Evolutionary conservation across 2,329 filamentous ascomycete genomes (phyloP), one percentile per base, ranked within the genome.

Genomic region (Ceratocystis cacaofunesta): DNA sequence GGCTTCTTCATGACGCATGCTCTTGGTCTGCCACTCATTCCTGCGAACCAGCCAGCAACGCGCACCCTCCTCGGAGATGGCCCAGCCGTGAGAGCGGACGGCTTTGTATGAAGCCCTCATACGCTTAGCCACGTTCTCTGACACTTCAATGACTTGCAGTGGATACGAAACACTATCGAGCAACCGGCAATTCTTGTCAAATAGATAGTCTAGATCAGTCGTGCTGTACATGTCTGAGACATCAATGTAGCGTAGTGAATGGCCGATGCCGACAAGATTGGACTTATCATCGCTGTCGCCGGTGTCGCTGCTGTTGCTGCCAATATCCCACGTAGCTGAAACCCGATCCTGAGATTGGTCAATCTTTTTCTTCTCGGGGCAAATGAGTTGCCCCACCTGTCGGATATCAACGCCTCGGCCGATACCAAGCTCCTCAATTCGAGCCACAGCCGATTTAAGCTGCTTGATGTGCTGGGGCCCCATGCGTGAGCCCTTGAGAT

Each of bases 291-390:
- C 66, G 1, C 80, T 80, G 62, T 80, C 78, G 63, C 85, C 78
- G 68, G 82, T 77, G 12, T 61, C 61, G 41, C 19, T 43, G 7
- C 32, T 61, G 10, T 60, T 46, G n/a, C 48, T 19, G 36, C 36
- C 48, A 25, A 19, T 25, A 8, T n/a, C 48, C n/a, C 17, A 28
- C 32, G 28, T 0, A 58, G 5, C 28, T 10, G 76, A 71, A 71
- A 89, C 87, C 55, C 85, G 89, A 57, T 91, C 80, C 71, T 92
- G 89, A 62, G 92, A 77, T 73, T 90, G 92, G 70, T 84, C 85
- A 25, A 92, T 79, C 43, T 80, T 81, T 67, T 86, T 82, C 1
- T 82, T 80, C 62, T 80, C 76, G 3, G 79, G 79, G 44, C 80
- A 77, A 69, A 90, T 85, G n/a, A 86, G 79, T 12, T 78, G 76